Evolutionary conservation across 192 early-diverging fungal species (phyloP), one percentile per base, ranked within the genome.

Genomic region (Linnemannia exigua): DNA sequence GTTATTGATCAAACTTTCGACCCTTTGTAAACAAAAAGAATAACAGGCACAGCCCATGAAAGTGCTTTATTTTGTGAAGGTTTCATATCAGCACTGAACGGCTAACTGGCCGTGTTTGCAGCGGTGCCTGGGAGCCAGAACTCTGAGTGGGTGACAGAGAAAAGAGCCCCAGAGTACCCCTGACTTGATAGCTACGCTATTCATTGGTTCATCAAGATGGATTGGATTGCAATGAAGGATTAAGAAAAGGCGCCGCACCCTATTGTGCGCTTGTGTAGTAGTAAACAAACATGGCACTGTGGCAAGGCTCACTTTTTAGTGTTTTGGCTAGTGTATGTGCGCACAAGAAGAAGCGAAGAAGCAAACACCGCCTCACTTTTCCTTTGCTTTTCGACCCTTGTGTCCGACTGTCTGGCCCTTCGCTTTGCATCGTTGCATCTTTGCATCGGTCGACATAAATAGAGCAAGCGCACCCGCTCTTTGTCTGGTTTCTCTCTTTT

Each of bases 341-440:
- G 28, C 58, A 63, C 52, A 54, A 54, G 51, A 25, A 3, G n/a
- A 7, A 54, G 22, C 2, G 25, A 31, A 9, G 41, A 44, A 63
- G 58, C n/a, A 31, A 63, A 63, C 58, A 63, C 58, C 58, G 46
- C 63, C 66, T 74, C 47, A 46, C 25, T 9, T 81, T 50, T n/a
- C 58, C 44, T 20, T 52, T 41, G 28, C 20, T 75, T 28, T 75
- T 68, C 44, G 25, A 41, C 48, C n/a, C 28, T 63, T 15, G 12
- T 47, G 36, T 14, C 50, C n/a, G n/a, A n/a, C n/a, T n/a, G n/a
- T n/a, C n/a, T n/a, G n/a, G n/a, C n/a, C 67, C 22, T 25, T 54
- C 54, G 41, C 54, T 58, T 25, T 25, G 9, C 25, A 31, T 25
- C n/a, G n/a, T n/a, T n/a, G n/a, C n/a, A n/a, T n/a, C n/a, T n/a